Conservation (phyloP, 768 basidiomycete species). For the Agrocybe praecox region DNA sequence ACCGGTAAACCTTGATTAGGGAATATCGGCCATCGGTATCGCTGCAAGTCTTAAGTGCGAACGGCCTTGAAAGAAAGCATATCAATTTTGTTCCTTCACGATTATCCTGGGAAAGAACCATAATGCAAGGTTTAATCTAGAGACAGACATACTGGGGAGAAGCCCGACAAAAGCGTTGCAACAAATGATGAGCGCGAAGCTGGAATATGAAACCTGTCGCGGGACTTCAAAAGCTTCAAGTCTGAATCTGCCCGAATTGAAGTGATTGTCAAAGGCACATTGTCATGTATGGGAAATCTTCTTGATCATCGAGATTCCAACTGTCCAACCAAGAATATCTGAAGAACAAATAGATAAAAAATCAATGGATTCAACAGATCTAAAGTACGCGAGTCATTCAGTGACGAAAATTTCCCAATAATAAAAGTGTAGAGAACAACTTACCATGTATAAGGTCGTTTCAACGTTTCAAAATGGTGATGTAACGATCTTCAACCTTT, state of each 20-base stretch:
- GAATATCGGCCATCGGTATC: not conserved
- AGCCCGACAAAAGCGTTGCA: not conserved
- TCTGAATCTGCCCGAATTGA: not conserved
- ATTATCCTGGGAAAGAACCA: not conserved
- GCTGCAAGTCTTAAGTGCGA: not conserved
- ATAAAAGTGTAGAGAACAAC: no score
- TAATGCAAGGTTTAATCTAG: not conserved
- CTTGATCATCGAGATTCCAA: not conserved
- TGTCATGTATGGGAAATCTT: not conserved
- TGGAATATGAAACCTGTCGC: not conserved
- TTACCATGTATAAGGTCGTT: no score
- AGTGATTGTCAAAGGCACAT: not conserved
- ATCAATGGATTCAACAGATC: not conserved
- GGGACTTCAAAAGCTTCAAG: not conserved
- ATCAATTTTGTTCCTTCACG: not conserved
- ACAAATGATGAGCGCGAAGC: not conserved
- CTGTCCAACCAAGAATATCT: not conserved
- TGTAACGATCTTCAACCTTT: no score
- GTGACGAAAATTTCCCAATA: no score
- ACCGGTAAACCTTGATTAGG: not conserved
- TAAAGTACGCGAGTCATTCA: not conserved
- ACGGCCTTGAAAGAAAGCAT: not conserved
- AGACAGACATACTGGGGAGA: not conserved
- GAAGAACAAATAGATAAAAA: not conserved
- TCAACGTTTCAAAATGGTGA: no score